Percentiles rank a stretch among this genome's conserved stretches.
phyloP scores from a whole-genome alignment of 495 filamentous ascomycete species.

The Bryoglossum gracile region DNA sequence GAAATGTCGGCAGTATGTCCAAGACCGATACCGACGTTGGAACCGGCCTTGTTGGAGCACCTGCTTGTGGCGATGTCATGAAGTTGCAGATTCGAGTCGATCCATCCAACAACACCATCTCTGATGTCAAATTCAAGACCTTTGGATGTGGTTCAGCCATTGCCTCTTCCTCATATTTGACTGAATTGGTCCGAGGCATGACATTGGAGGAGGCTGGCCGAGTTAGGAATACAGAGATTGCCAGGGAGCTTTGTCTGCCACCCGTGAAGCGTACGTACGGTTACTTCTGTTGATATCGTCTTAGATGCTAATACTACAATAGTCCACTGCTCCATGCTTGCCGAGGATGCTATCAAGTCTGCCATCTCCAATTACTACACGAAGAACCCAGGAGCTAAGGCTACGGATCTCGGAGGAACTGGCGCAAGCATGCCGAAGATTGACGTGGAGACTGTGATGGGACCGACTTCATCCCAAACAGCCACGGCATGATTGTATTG shows the following conservation, averaged over 20 bases:
- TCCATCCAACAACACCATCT: constrained; percentile 78
- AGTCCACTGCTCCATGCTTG: constrained; percentile 99
- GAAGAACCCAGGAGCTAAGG: constrained; percentile 75
- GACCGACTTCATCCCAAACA: constrained; percentile 15
- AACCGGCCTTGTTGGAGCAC: constrained; percentile 92
- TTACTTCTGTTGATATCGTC: not conserved
- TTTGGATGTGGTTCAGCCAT: constrained; percentile 98
- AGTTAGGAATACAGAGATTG: constrained; percentile 94
- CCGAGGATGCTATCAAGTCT: constrained; percentile 99
- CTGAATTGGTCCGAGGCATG: constrained; percentile 90
- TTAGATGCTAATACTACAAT: constrained; percentile 6
- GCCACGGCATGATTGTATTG: constrained; percentile 17
- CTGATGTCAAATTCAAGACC: constrained; percentile 96
- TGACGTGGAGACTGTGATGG: constrained; percentile 39
- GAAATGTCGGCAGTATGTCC: constrained; percentile 89
- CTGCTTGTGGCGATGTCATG: constrained; percentile 84
- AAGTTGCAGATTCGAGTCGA: constrained; percentile 98
- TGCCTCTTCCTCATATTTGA: constrained; percentile 82
- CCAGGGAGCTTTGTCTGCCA: constrained; percentile 89
- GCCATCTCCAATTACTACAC: constrained; percentile 96
- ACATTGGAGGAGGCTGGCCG: constrained; percentile 86
- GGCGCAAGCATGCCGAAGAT: constrained; percentile 48
- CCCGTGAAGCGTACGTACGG: constrained; percentile 80
- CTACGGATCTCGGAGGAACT: constrained; percentile 69
- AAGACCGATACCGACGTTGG: constrained; percentile 86